These are phyloP conservation scores for Fusarium drepaniforme DNA, from an alignment of 2,329 filamentous ascomycete species.

Conservation along the genomic window DNA sequence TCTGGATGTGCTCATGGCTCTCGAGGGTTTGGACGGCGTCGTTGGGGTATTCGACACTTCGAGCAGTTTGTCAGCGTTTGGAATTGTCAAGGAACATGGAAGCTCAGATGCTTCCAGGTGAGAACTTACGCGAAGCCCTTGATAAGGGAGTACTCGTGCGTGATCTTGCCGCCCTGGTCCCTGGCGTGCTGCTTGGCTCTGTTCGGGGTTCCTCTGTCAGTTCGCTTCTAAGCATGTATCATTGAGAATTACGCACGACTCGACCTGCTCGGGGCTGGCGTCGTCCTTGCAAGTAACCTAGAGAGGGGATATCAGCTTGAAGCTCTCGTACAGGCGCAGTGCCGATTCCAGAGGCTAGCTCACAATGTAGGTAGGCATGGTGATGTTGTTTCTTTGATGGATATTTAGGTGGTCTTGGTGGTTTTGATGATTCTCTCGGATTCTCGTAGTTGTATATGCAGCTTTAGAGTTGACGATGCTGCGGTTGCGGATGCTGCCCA, in stretches of 20 bases:
- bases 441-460: conserved; percentile 26
- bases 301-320: conserved; percentile 26
- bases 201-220: conserved; percentile 19
- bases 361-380: conserved; percentile 70
- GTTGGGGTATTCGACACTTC: conserved; percentile 79
- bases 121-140: conserved; percentile 88
- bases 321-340: background rate
- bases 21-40: conserved; percentile 76
- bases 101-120: background rate
- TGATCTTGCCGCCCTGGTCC: conserved; percentile 86
- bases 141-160: conserved; percentile 86
- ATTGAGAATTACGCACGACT: conserved; percentile 66
- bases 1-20: conserved; percentile 77
- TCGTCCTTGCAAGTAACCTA: conserved; percentile 86
- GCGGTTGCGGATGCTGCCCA: conserved; percentile 34
- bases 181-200: conserved; percentile 82
- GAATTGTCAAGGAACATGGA: background rate
- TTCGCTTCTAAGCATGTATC: background rate
- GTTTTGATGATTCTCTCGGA: conserved; percentile 21
- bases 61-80: conserved; percentile 1
- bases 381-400: conserved; percentile 41
- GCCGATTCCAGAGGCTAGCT: conserved; percentile 28
- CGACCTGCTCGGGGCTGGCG: conserved; percentile 74
- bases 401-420: conserved; percentile 4
- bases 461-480: conserved; percentile 17